phyloP scores from a whole-genome alignment of 164 flowering plant genomes.

The Pachysandra terminalis region DNA sequence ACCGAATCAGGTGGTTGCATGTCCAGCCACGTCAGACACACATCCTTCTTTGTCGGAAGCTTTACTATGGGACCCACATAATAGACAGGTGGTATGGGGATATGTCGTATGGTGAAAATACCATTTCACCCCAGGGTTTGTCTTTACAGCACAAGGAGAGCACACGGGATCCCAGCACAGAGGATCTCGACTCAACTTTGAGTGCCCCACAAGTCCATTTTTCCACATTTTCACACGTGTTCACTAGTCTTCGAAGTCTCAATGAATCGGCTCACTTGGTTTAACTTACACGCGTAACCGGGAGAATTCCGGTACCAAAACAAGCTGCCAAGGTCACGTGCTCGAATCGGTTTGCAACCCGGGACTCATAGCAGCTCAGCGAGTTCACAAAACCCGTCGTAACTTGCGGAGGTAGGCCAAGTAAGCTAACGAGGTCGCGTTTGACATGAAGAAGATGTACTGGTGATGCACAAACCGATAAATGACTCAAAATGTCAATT shows the following conservation, averaged over 20 bases:
- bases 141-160: too few species aligned
- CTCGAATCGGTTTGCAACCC: slow-evolving; percentile 19
- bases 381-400: slow-evolving; percentile 13
- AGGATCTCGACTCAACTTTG: too few species aligned
- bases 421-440: slow-evolving; percentile 15
- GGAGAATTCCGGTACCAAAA: slow-evolving; percentile 12
- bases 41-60: background rate
- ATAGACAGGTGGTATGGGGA: slow-evolving; percentile 13
- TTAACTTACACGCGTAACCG: slow-evolving; percentile 7
- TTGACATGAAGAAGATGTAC: slow-evolving; percentile 9
- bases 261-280: background rate
- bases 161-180: too few species aligned
- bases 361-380: slow-evolving; percentile 10
- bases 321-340: slow-evolving; percentile 14
- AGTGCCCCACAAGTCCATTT: background rate
- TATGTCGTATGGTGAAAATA: too few species aligned
- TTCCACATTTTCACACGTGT: slow-evolving; percentile 19
- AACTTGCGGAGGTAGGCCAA: slow-evolving; percentile 10
- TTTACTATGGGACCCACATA: slow-evolving; percentile 15
- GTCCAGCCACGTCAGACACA: slow-evolving; percentile 28
- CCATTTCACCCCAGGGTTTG: too few species aligned
- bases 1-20: slow-evolving; percentile 33
- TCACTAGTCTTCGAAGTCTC: slow-evolving; percentile 11
- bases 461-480: too few species aligned
- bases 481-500: too few species aligned